These are phyloP conservation scores for Cercophora newfieldiana DNA, from an alignment of 495 filamentous ascomycete species.

Conservation along the genomic window DNA sequence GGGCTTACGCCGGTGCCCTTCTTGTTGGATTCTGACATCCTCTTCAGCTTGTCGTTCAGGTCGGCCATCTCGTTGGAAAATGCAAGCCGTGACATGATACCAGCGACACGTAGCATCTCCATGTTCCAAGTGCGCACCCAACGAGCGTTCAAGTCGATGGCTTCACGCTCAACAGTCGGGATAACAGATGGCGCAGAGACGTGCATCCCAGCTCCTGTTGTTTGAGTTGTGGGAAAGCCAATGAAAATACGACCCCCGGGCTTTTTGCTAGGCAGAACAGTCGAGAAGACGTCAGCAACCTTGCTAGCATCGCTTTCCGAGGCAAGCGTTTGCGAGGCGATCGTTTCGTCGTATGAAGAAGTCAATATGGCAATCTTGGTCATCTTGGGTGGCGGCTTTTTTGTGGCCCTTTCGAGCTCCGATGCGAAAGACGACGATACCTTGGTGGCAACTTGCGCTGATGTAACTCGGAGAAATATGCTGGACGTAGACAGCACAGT, in stretches of 20 bases:
- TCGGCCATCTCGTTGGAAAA: conserved; percentile 83
- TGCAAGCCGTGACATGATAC: conserved; percentile 84
- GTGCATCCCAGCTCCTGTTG: conserved; percentile 89
- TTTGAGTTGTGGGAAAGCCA: conserved; percentile 95
- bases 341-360: conserved; percentile 81
- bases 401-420: conserved; percentile 94
- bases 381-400: conserved; percentile 88
- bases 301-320: conserved; percentile 50
- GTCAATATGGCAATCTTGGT: conserved; percentile 85
- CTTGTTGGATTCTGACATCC: conserved; percentile 41
- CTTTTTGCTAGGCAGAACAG: conserved; percentile 83
- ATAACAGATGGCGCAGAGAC: conserved; percentile 98
- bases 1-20: conserved; percentile 46
- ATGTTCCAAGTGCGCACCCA: conserved; percentile 93
- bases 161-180: conserved; percentile 97
- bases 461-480: conserved; percentile 85
- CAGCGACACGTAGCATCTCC: conserved; percentile 90
- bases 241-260: conserved; percentile 87
- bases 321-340: conserved; percentile 56
- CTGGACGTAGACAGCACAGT: conserved; percentile 64
- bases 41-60: conserved; percentile 59
- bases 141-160: conserved; percentile 92
- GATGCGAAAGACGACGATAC: conserved; percentile 65
- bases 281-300: conserved; percentile 75
- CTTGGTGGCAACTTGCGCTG: conserved; percentile 73